Evolutionary conservation across 2,329 filamentous ascomycete species (phyloP), one percentile per base, ranked within the genome.

Genomic region (Tolypocladium capitatum): DNA sequence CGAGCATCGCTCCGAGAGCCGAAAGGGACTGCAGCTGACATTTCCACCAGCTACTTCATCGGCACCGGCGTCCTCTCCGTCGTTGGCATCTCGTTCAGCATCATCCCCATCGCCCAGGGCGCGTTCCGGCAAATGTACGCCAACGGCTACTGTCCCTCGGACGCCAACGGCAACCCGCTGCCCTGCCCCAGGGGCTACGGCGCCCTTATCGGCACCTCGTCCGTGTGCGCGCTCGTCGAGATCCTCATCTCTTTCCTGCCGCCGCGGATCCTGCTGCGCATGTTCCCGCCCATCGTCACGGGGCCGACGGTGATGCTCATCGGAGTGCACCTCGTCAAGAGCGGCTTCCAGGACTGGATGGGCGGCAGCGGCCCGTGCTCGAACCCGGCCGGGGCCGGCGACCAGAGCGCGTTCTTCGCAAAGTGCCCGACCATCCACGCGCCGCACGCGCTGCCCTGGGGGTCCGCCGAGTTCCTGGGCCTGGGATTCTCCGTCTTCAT

Each of bases 61-160:
- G 85, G 87, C 11, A 92, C 87, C 0, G 87, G 87, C 2, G 67
- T 92, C 24, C 81, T 92, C 49, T 87, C 83, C 0, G 87, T 87
- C 16, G 86, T 84, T 0, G 91, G 91, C 60, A 59, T 64, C 36
- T 63, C 60, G 14, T 65, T 65, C 42, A 61, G 54, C 30, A 59
- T 60, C 13, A 63, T 65, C 16, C 61, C 63, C 3, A 59, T 65
- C 10, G 63, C 85, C 1, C 76, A 75, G 31, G 83, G 85, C 43
- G 84, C 81, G 4, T 76, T 92, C 38, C 62, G 70, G 2, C 84
- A 91, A 60, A 91, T 90, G 84, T 91, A 91, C 61, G 69, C 68
- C 43, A 84, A 82, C 49, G 86, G 86, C 5, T 84, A 75, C 60
- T 84, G 80, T 52, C 75, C 76, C 1, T 68, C 67, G 0, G 77